phyloP scores from a whole-genome alignment of 2,329 filamentous ascomycete species.

The Pseudofabraea citricarpa region DNA sequence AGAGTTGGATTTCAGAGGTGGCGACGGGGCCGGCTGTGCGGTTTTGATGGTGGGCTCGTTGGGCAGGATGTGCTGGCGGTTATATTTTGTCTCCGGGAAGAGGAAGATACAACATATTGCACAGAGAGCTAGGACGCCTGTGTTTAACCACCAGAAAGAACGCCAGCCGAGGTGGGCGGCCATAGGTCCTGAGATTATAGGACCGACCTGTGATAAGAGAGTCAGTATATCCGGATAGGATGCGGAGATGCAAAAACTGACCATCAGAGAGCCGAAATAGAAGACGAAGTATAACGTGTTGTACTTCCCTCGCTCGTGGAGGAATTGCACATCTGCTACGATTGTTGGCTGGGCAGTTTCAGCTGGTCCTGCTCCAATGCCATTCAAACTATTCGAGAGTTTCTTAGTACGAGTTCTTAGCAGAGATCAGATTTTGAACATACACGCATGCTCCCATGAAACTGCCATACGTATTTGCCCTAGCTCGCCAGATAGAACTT shows the following conservation, averaged over 20 bases:
- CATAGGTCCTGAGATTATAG: constrained; percentile 58
- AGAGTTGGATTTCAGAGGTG: constrained; percentile 14
- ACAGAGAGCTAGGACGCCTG: constrained; percentile 44
- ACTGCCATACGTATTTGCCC: constrained; percentile 50
- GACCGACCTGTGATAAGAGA: constrained; percentile 36
- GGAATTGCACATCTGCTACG: constrained; percentile 61
- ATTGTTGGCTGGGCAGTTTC: constrained; percentile 59
- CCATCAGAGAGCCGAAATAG: constrained; percentile 60
- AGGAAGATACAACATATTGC: constrained; percentile 49
- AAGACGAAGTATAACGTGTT: constrained; percentile 49
- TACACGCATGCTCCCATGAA: constrained; percentile 58
- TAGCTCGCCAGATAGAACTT: constrained; percentile 47
- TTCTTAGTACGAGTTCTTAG: background rate
- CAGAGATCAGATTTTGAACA: constrained; percentile 3
- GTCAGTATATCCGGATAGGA: constrained; percentile 8
- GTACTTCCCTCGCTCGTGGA: constrained; percentile 58
- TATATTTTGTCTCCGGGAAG: constrained; percentile 60
- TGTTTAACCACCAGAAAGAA: constrained; percentile 64
- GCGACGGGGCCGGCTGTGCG: constrained; percentile 4
- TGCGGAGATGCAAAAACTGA: constrained; percentile 23
- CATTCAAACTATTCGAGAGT: constrained; percentile 41
- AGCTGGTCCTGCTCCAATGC: constrained; percentile 56
- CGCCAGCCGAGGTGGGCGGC: constrained; percentile 52
- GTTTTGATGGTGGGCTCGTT: no score
- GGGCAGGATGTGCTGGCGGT: constrained; percentile 30